phyloP scores from a whole-genome alignment of 805 yeast genomes.

The Yarrowia sp. region DNA sequence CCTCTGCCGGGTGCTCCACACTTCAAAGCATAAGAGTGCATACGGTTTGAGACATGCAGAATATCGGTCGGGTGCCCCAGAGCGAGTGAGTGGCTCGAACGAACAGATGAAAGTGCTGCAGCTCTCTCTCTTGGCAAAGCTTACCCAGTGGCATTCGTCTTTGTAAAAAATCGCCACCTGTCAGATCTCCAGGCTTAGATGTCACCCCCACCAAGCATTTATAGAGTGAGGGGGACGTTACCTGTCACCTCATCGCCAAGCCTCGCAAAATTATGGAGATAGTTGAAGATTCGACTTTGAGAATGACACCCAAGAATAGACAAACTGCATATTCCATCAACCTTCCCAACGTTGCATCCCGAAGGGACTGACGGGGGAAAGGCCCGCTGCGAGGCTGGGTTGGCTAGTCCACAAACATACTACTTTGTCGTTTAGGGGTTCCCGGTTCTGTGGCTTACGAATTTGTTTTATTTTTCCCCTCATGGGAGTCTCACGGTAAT shows the following conservation, averaged over 20 bases:
- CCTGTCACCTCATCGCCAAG: background rate
- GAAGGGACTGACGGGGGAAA: too few relatives aligned
- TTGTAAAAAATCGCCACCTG: background rate
- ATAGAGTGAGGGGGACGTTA: background rate
- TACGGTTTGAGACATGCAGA: background rate
- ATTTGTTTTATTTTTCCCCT: background rate
- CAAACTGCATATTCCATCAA: too few relatives aligned
- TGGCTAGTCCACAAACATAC: background rate
- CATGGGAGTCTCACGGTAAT: background rate
- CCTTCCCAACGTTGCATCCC: too few relatives aligned
- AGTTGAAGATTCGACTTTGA: background rate
- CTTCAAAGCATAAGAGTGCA: background rate
- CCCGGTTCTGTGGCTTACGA: background rate
- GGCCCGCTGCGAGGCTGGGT: background rate
- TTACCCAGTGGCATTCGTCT: background rate
- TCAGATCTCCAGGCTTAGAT: background rate
- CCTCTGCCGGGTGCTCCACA: slow-evolving; percentile 22
- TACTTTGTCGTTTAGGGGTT: background rate
- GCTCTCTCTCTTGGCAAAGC: background rate
- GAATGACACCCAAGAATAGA: too few relatives aligned
- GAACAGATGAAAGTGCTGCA: background rate
- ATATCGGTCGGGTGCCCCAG: slow-evolving; percentile 22
- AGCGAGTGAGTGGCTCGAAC: background rate
- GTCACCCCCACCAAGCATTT: background rate
- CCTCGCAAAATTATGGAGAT: too few relatives aligned